phyloP scores from a whole-genome alignment of 2,329 filamentous ascomycete genomes.

The Aspergillus glaucus region DNA sequence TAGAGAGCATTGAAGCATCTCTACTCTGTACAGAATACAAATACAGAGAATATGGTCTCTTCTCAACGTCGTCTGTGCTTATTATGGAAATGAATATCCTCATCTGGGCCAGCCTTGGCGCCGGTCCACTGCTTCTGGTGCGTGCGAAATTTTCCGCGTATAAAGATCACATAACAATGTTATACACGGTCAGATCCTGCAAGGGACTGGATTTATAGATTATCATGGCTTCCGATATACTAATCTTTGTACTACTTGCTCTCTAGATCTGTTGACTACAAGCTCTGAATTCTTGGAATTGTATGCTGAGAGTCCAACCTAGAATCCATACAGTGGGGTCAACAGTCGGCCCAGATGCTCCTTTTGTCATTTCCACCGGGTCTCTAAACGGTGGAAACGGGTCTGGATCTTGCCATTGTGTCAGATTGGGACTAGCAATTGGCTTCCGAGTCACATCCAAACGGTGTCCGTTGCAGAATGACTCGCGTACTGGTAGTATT shows the following conservation, averaged over 20 bases:
- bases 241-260: background rate
- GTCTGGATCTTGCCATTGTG: background rate
- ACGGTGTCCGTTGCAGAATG: too few species aligned
- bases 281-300: background rate
- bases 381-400: background rate
- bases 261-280: background rate
- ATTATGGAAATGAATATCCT: slow-evolving; percentile 6
- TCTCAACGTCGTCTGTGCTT: background rate
- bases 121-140: background rate
- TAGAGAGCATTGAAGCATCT: background rate
- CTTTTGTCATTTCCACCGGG: background rate
- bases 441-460: too few species aligned
- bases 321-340: background rate
- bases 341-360: background rate
- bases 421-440: too few species aligned
- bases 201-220: background rate
- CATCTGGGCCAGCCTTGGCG: slow-evolving; percentile 1
- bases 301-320: background rate
- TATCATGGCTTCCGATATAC: background rate
- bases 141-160: background rate
- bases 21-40: background rate
- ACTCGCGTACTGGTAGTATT: too few species aligned
- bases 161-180: background rate
- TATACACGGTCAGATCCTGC: background rate
- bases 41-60: background rate